Evolutionary conservation across 305 asterid genomes (phyloP).

Genomic region (Solanum hybrid): DNA sequence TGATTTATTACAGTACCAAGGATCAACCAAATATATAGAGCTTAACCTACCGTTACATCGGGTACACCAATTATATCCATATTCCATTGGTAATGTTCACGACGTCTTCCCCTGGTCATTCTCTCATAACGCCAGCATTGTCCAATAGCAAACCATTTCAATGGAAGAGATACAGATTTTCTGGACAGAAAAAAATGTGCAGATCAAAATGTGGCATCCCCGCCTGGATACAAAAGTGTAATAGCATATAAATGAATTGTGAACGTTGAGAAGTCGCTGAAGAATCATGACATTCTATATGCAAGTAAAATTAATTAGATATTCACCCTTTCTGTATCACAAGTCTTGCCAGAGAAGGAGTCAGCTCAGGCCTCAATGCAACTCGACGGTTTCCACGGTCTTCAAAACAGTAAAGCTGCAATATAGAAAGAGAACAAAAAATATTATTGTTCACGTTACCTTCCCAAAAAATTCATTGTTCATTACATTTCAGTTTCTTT

Average conservation of each 20-base stretch:
- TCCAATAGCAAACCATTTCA: constrained; percentile 96
- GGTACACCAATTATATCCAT: constrained; percentile 96
- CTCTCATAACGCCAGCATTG: constrained; percentile 99
- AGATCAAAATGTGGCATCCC: constrained; percentile 48
- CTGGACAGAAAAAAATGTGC: constrained; percentile 64
- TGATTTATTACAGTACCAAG: background rate
- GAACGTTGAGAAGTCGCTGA: background rate
- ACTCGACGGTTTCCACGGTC: constrained; percentile 93
- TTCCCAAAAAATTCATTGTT: background rate
- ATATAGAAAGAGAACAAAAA: background rate
- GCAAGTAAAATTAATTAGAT: constrained; percentile 3
- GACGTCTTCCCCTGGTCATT: constrained; percentile 93
- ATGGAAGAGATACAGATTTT: constrained; percentile 85
- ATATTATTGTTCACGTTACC: background rate
- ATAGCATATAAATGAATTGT: constrained; percentile 21
- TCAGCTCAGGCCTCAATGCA: constrained; percentile 95
- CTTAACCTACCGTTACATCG: constrained; percentile 54
- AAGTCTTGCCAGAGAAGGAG: constrained; percentile 93
- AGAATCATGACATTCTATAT: background rate
- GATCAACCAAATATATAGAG: background rate
- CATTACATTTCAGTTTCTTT: background rate
- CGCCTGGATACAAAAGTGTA: constrained; percentile 35
- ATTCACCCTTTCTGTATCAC: constrained; percentile 92
- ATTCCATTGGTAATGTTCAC: constrained; percentile 98
- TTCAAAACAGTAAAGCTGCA: constrained; percentile 94